Evolutionary conservation across 345 rosid species (phyloP).

Genomic region (Dimocarpus longan): DNA sequence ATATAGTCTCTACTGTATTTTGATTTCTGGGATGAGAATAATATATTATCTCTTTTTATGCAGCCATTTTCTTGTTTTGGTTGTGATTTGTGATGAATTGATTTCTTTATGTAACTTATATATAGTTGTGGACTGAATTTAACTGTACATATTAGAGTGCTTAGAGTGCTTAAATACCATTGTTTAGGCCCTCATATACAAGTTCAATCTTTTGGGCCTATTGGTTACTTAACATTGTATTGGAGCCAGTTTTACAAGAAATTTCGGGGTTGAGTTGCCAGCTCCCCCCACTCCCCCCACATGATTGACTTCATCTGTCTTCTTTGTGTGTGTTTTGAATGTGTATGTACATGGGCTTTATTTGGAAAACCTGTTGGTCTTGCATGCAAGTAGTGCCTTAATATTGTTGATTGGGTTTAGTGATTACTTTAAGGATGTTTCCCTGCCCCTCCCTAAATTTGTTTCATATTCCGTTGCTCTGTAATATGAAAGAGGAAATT

Average conservation of each 20-base stretch:
- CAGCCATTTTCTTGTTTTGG: background rate
- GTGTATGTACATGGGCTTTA: background rate
- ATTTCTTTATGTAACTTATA: background rate
- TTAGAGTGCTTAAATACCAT: background rate
- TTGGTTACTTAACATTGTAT: background rate
- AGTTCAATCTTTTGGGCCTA: background rate
- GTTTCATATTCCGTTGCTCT: constrained; percentile 19
- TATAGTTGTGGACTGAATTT: background rate
- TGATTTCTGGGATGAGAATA: background rate
- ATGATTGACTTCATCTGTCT: background rate
- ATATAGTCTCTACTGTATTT: background rate
- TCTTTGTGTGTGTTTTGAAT: background rate
- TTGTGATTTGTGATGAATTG: background rate
- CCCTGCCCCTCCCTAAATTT: background rate
- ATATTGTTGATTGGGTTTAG: background rate
- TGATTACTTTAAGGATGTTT: background rate
- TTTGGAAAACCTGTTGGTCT: background rate
- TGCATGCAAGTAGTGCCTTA: background rate
- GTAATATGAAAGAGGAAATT: constrained; percentile 28
- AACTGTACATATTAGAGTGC: background rate
- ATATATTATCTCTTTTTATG: background rate
- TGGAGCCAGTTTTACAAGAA: background rate
- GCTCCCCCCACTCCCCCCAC: background rate
- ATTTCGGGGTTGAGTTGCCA: background rate
- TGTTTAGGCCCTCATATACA: background rate